Percentiles rank a stretch among this genome's conserved stretches.
Evolutionary conservation across 371 early-diverging fungal species (phyloP).

Genomic region (Mucor plumbeus): DNA sequence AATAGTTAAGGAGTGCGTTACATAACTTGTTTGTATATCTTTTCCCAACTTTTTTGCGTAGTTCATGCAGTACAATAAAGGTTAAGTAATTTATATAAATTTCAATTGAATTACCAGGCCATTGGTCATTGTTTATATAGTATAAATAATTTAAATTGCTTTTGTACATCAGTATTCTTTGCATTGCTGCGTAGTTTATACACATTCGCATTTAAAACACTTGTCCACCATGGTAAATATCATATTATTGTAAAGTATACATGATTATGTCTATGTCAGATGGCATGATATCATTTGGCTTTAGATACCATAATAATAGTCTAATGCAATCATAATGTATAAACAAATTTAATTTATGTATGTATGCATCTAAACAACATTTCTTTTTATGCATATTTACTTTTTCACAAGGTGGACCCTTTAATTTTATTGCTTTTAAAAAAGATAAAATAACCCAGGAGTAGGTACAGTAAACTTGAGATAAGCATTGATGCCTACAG

Average conservation of each 20-base stretch:
- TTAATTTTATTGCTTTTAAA: neutral
- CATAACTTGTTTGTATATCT: constrained; percentile 1
- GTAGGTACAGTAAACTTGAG: constrained; percentile 67
- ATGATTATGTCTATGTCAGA: neutral
- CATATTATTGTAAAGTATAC: no score
- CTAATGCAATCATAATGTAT: neutral
- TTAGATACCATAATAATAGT: neutral
- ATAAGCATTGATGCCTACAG: constrained; percentile 88
- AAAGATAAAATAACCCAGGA: constrained; percentile 35
- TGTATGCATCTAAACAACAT: neutral
- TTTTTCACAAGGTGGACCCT: neutral
- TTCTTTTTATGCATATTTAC: neutral
- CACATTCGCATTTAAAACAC: neutral
- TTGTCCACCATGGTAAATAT: neutral
- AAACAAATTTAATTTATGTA: constrained; percentile 1
- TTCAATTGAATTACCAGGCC: neutral
- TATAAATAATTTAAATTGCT: no score
- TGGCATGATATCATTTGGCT: neutral
- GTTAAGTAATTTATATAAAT: neutral
- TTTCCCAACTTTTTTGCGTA: neutral
- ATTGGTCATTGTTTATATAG: neutral
- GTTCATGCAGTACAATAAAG: neutral
- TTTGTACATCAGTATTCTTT: neutral
- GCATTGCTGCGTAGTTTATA: neutral
- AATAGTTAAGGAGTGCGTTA: neutral